phyloP scores from a whole-genome alignment of 805 yeast species.

The Naumovozyma dairenensis region DNA sequence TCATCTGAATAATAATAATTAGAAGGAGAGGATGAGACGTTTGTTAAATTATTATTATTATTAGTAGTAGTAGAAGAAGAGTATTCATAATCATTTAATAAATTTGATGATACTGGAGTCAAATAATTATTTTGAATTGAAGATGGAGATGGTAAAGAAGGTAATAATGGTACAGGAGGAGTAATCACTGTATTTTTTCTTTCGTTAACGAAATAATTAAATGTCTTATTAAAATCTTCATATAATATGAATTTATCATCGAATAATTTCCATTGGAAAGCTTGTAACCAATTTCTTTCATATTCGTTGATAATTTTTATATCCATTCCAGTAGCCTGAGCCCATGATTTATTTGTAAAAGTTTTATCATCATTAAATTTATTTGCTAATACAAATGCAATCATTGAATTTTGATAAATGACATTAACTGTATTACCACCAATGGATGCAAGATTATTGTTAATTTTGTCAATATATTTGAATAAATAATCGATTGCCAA shows the following conservation, averaged over 20 bases:
- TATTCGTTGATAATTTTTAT: slow-evolving; percentile 48
- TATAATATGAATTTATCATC: slow-evolving; percentile 26
- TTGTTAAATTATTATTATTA: slow-evolving; percentile 8
- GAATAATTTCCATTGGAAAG: slow-evolving; percentile 51
- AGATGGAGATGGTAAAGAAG: not conserved
- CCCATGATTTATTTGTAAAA: slow-evolving; percentile 91
- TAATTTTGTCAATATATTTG: slow-evolving; percentile 40
- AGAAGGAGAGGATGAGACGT: slow-evolving; percentile 19
- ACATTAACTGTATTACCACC: slow-evolving; percentile 29
- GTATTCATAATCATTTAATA: no score
- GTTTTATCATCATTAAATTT: slow-evolving; percentile 95
- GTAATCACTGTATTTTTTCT: not conserved
- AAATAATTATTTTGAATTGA: not conserved
- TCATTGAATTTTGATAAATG: slow-evolving; percentile 48
- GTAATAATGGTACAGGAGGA: slow-evolving; percentile 1
- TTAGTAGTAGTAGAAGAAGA: slow-evolving; percentile 15
- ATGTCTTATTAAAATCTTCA: slow-evolving; percentile 18
- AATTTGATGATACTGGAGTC: slow-evolving; percentile 14
- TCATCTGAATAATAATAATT: slow-evolving; percentile 17
- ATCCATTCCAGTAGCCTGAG: slow-evolving; percentile 82
- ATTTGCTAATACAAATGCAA: slow-evolving; percentile 75
- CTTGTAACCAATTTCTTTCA: slow-evolving; percentile 63
- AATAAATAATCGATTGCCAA: slow-evolving; percentile 72
- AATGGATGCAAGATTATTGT: slow-evolving; percentile 25
- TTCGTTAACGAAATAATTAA: slow-evolving; percentile 15